Evolutionary conservation across 441 rosid genomes (phyloP).

Genomic region (Jatropha podagrica): DNA sequence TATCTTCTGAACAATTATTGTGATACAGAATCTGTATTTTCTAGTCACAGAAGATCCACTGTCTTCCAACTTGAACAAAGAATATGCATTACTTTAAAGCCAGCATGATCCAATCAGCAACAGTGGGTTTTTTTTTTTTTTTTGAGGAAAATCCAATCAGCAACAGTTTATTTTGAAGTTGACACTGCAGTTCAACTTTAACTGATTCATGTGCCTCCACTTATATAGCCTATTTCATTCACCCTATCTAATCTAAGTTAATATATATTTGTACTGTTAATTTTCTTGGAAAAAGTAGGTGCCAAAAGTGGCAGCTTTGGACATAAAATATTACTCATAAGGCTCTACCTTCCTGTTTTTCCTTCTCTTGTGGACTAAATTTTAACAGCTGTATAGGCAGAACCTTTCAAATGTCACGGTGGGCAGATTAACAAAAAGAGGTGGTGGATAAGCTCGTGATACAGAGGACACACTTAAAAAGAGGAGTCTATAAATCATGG

Average conservation of each 20-base stretch:
- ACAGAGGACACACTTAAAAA: constrained; percentile 10
- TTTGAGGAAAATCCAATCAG: neutral
- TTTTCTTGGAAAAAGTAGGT: neutral
- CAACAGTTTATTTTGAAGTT: neutral
- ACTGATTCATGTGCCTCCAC: neutral
- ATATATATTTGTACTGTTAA: constrained; percentile 4
- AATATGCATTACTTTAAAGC: constrained; percentile 5
- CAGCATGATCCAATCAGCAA: neutral
- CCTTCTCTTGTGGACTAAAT: neutral
- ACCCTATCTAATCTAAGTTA: neutral
- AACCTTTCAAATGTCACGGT: constrained; percentile 5
- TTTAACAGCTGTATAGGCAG: neutral
- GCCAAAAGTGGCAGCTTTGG: constrained; percentile 12
- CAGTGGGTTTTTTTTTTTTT: neutral
- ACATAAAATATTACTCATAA: constrained; percentile 3
- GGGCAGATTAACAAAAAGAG: neutral
- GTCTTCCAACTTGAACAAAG: neutral
- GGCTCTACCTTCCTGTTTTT: neutral
- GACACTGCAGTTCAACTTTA: neutral
- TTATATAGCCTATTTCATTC: neutral
- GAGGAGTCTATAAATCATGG: constrained; percentile 26
- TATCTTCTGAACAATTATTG: too few relatives aligned
- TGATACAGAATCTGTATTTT: neutral
- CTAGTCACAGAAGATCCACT: neutral
- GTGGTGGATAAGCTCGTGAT: neutral